Base-by-base conservation (phyloP, 1,139 yeast species). In the Nakaseomyces sp. region DNA sequence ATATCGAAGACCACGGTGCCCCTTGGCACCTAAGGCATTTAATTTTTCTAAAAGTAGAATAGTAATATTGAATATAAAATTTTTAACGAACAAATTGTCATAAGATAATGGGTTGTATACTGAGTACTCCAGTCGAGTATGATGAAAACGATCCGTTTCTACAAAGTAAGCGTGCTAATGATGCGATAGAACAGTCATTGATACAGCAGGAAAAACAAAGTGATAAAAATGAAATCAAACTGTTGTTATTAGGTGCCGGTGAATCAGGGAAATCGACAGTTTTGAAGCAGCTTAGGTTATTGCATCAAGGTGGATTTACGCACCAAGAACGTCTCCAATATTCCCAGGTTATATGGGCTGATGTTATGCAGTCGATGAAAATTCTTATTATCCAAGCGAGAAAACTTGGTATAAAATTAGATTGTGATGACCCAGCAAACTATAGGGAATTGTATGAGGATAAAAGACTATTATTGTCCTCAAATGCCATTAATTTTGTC, bases 251-350 rank as follows among this genome's bases (percentile, higher is more conserved):
- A 24, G 98, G 98, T 20, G 89, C 97, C 0, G 98, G 98, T 6
- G 99, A 91, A 64, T 80, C 91, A 45, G 98, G 99, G 6, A 91
- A 91, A 62, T 85, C 95, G 2, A 91, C 99, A 0, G 95, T 91
- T n/a, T 68, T 91, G 50, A 93, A 91, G 63, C 98, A 93, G 61
- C 76, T 91, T 77, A 77, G 84, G 55, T 69, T 91, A 26, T 64
- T 88, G 43, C 97, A 91, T 63, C 85, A 87, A 50, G 82, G 86
- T 24, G 95, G 96, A 4, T 91, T 89, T 65, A 72, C 82, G 1
- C 76, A 75, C 37, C 84, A 79, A 52, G 98, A 93, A 62, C 70
- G 95, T 43, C 63, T 71, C 40, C 93, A 86, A 58, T 93, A 88
- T 61, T 66, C 86, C 8, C 89, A 87, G 52, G 86, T 91, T n/a